Conservation (phyloP, 192 early-diverging fungal genomes). For the Podila epigama region DNA sequence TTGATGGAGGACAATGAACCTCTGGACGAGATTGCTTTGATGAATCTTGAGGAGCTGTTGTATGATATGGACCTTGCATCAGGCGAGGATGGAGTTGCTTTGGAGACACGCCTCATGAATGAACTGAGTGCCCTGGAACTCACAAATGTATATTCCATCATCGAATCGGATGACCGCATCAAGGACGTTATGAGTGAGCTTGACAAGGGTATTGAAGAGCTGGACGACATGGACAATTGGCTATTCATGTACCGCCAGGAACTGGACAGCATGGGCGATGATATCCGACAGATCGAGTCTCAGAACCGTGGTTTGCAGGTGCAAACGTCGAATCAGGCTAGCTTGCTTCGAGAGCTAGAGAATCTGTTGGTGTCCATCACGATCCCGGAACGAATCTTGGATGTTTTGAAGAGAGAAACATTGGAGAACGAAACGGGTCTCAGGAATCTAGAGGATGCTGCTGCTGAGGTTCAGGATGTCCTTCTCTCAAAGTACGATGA, state of each 20-base stretch:
- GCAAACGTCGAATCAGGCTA: slow-evolving; percentile 88
- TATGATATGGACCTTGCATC: slow-evolving; percentile 91
- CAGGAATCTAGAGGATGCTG: slow-evolving; percentile 67
- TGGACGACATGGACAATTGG: slow-evolving; percentile 91
- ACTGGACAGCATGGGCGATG: slow-evolving; percentile 72
- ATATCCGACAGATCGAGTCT: slow-evolving; percentile 94
- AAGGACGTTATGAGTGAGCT: slow-evolving; percentile 80
- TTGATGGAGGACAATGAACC: slow-evolving; percentile 32
- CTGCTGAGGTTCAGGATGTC: slow-evolving; percentile 72
- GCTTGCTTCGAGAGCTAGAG: slow-evolving; percentile 86
- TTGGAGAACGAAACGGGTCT: slow-evolving; percentile 68
- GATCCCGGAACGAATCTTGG: slow-evolving; percentile 65
- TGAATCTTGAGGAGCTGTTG: slow-evolving; percentile 79
- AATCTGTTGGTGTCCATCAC: slow-evolving; percentile 67
- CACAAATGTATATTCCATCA: slow-evolving; percentile 96
- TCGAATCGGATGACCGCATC: slow-evolving; percentile 90
- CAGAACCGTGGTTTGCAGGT: slow-evolving; percentile 92
- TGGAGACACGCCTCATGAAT: slow-evolving; percentile 83
- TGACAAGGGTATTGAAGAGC: slow-evolving; percentile 80
- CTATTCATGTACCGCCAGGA: slow-evolving; percentile 84
- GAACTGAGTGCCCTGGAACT: slow-evolving; percentile 87
- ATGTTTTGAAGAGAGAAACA: slow-evolving; percentile 69
- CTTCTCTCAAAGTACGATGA: slow-evolving; percentile 65
- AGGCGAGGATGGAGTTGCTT: slow-evolving; percentile 84
- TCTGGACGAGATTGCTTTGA: slow-evolving; percentile 70